Evolutionary conservation across 192 early-diverging fungal species (phyloP).

Genomic region (Rhizoclosmatium globosum): DNA sequence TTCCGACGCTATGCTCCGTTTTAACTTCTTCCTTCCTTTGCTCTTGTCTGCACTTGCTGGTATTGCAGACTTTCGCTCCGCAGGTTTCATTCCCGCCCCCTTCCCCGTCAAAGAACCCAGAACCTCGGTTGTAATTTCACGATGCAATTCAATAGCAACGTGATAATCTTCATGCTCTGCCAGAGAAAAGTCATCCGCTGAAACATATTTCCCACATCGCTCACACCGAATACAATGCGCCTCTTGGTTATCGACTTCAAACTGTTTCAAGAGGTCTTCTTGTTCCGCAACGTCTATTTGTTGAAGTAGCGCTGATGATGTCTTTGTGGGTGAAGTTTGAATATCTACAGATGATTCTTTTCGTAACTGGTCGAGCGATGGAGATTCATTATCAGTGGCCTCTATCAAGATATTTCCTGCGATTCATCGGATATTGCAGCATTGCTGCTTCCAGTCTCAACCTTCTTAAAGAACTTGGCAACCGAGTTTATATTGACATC

Average conservation of each 20-base stretch:
- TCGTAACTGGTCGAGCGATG: neutral
- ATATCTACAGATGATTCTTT: neutral
- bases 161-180: conserved; percentile 66
- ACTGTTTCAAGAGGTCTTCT: neutral
- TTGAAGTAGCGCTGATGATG: neutral
- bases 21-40: neutral
- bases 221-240: conserved; percentile 24
- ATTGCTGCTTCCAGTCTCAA: neutral
- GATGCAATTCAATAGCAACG: conserved; percentile 57
- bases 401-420: neutral
- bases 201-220: conserved; percentile 30
- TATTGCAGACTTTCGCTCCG: neutral
- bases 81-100: neutral
- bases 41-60: neutral
- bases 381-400: neutral
- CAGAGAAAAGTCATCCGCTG: conserved; percentile 15
- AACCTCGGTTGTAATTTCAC: neutral
- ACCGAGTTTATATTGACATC: conserved; percentile 2
- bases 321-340: no score
- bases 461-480: conserved; percentile 14
- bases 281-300: neutral
- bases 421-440: neutral
- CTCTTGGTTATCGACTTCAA: neutral
- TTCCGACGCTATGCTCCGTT: neutral
- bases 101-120: neutral